phyloP scores from a whole-genome alignment of 2,329 filamentous ascomycete genomes.

The Botrytis cinerea region DNA sequence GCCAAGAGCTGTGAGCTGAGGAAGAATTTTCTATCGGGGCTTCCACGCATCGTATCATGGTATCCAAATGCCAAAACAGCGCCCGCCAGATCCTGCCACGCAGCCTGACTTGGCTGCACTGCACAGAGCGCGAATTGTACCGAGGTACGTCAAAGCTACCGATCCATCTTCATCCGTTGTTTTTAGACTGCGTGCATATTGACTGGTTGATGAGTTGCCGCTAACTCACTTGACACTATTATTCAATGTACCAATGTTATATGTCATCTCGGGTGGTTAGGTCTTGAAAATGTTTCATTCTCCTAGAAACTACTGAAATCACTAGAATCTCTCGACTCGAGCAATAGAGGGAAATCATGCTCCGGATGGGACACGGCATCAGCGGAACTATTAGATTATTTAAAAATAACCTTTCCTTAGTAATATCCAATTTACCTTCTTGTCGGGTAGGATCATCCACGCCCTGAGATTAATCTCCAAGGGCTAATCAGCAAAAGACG shows the following conservation, averaged over 20 bases:
- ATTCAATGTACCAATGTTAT: not conserved
- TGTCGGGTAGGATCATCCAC: conserved; percentile 7
- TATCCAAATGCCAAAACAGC: not conserved
- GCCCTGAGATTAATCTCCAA: not conserved
- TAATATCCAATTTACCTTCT: conserved; percentile 10
- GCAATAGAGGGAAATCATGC: not conserved
- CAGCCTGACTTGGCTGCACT: conserved; percentile 5
- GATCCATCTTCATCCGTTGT: conserved; percentile 4
- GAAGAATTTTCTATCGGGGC: conserved; percentile 3
- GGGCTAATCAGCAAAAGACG: conserved; percentile 5
- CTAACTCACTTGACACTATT: not conserved
- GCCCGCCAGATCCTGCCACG: conserved; percentile 16
- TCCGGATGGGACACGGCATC: not conserved
- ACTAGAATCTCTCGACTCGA: not conserved
- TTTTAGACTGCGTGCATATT: not conserved
- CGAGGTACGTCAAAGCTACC: conserved; percentile 16
- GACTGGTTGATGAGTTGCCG: not conserved
- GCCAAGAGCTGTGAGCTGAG: conserved; percentile 9
- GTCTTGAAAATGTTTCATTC: not conserved
- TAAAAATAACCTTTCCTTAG: not conserved
- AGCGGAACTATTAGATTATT: not conserved
- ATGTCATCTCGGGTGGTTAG: not conserved
- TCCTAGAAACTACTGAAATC: not conserved
- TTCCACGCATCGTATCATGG: conserved; percentile 12
- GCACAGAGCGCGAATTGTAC: conserved; percentile 8